Base-by-base conservation (phyloP, 1,139 yeast genomes). In the Pichia sp. region DNA sequence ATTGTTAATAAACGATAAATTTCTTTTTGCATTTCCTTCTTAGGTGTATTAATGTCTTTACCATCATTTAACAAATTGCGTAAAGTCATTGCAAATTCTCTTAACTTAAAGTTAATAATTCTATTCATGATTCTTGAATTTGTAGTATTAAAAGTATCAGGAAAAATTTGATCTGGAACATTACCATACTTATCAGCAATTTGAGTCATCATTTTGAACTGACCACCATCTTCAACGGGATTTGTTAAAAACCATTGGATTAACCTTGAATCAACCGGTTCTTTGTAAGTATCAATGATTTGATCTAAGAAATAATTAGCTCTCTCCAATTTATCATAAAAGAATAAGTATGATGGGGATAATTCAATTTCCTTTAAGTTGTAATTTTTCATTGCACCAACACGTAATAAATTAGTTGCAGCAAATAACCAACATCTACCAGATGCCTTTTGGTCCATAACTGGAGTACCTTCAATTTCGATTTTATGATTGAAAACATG, bases 371-470 rank as follows among this genome's bases (percentile, higher is more conserved):
- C 83, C 60, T 82, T 79, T 62, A 88, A 69, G 62, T 84, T 81
- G 67, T 82, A 77, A 65, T 78, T 77, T 60, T 77, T 73, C 67
- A 84, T 82, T 46, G 85, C 79, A 50, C 75, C 76, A 48, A 84
- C 67, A 61, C 96, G 74, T 61, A 87, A 70, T 49, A 84, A 77
- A 61, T 87, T 88, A 52, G 87, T 80, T 1, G 93, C 79, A 10
- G 96, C 96, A 68, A 87, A 87, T 59, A 88, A 74, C 96, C 96
- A 88, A 68, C 96, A 88, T 62, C 96, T 73, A 42, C 96, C 96
- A 18, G 88, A 80, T 39, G 78, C 67, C 63, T 79, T 78, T 69
- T 88, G 96, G 69, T 84, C 82, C 62, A 87, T 83, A 50, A 82
- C 73, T 27, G 95, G 93, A 3, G 81, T 66, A 3, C 90, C 90